Conservation (phyloP, 2,329 filamentous ascomycete species). For the Huntiella moniliformis region DNA sequence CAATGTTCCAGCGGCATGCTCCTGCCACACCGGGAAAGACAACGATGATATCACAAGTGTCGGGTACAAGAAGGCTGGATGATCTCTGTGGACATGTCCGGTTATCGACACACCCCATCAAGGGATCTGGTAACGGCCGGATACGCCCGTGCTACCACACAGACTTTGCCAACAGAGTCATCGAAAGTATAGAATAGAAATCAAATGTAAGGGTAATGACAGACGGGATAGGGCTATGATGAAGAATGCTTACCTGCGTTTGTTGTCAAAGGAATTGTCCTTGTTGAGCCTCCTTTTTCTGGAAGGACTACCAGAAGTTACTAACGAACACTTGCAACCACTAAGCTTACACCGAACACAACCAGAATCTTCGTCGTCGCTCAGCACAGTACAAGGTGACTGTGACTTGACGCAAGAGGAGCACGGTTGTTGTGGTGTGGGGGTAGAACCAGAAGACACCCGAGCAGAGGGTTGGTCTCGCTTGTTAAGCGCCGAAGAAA, state of each 20-base stretch:
- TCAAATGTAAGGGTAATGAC: not conserved
- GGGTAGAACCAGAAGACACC: constrained; percentile 12
- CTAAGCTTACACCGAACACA: constrained; percentile 65
- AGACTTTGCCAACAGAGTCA: not conserved
- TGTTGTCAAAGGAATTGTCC: constrained; percentile 19
- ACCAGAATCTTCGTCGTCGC: constrained; percentile 50
- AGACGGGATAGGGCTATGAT: not conserved
- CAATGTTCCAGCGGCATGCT: too few relatives aligned
- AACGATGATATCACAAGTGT: too few relatives aligned
- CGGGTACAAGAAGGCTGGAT: not conserved
- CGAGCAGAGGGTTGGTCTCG: not conserved
- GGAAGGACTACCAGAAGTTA: constrained; percentile 45
- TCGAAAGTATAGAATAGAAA: not conserved
- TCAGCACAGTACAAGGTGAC: constrained; percentile 50
- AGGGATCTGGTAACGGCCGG: not conserved
- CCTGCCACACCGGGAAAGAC: too few relatives aligned
- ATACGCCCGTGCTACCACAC: constrained; percentile 6
- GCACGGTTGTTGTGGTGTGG: constrained; percentile 28
- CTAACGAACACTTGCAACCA: constrained; percentile 61
- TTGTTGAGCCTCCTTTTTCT: constrained; percentile 64
- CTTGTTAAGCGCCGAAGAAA: constrained; percentile 2
- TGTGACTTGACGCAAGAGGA: constrained; percentile 58
- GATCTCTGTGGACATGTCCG: too few relatives aligned
- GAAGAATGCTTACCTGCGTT: constrained; percentile 1
- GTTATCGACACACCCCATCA: constrained; percentile 1